These are phyloP conservation scores for Pichia sp. DNA, from an alignment of 1,139 yeast genomes.

Conservation along the genomic window DNA sequence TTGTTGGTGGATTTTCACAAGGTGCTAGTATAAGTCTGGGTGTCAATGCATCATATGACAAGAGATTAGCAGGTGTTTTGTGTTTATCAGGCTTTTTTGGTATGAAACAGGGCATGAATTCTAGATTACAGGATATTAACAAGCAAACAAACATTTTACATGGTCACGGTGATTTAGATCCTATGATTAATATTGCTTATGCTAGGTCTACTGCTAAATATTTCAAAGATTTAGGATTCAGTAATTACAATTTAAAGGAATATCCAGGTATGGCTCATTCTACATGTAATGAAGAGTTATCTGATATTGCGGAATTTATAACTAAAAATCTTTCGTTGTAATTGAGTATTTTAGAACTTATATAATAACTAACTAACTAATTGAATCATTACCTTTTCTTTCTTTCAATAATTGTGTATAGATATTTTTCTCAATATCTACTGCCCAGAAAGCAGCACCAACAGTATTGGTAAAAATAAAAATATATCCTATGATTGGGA, in stretches of 20 bases:
- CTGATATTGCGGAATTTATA: slow-evolving; percentile 52
- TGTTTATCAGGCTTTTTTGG: slow-evolving; percentile 80
- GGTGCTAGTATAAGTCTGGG: slow-evolving; percentile 83
- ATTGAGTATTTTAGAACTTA: not conserved
- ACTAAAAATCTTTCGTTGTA: slow-evolving; percentile 3
- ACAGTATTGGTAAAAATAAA: slow-evolving; percentile 61
- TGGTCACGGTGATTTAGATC: slow-evolving; percentile 82
- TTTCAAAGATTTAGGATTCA: slow-evolving; percentile 44
- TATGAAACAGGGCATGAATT: slow-evolving; percentile 36
- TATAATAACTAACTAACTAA: not conserved
- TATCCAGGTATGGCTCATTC: slow-evolving; percentile 66
- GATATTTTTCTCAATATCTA: slow-evolving; percentile 25
- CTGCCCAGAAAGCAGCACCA: slow-evolving; percentile 73
- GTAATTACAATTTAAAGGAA: slow-evolving; percentile 46
- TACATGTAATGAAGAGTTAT: slow-evolving; percentile 59
- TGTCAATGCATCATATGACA: slow-evolving; percentile 39
- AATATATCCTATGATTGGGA: slow-evolving; percentile 55
- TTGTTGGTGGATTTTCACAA: slow-evolving; percentile 92
- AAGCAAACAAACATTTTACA: slow-evolving; percentile 71
- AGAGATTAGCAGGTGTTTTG: slow-evolving; percentile 73
- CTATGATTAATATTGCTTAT: slow-evolving; percentile 45
- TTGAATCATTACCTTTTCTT: no score
- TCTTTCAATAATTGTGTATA: not conserved
- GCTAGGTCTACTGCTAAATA: slow-evolving; percentile 48
- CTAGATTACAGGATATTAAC: slow-evolving; percentile 35